Conservation (phyloP, 495 filamentous ascomycete species). For the Hypoxylon subgilvum region DNA sequence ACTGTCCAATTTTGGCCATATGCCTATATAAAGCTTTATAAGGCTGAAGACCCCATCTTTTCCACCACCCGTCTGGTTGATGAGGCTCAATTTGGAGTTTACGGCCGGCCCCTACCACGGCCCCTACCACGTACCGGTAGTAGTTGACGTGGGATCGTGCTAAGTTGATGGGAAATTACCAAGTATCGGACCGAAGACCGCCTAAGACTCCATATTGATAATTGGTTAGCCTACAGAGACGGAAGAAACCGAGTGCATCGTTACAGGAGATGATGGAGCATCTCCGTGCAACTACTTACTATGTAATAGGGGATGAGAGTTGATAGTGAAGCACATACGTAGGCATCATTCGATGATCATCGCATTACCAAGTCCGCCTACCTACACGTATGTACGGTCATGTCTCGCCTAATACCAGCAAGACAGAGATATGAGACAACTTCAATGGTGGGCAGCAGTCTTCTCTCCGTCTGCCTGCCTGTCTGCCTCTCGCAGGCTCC, state of each 20-base stretch:
- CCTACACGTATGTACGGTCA: background rate
- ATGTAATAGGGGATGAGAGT: constrained; percentile 13
- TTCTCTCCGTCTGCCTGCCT: too few species aligned
- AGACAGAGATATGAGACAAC: too few species aligned
- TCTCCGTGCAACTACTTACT: constrained; percentile 4
- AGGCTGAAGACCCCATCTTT: constrained; percentile 35
- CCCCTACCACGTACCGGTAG: constrained; percentile 18
- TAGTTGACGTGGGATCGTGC: constrained; percentile 22
- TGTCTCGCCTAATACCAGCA: constrained; percentile 6
- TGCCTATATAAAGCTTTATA: constrained; percentile 34
- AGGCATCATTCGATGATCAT: constrained; percentile 35
- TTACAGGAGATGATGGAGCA: constrained; percentile 14
- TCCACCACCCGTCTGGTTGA: constrained; percentile 13
- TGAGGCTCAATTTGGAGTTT: constrained; percentile 38
- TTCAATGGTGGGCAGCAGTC: too few species aligned
- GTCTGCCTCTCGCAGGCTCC: too few species aligned
- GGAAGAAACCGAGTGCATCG: constrained; percentile 32
- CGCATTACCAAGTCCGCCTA: constrained; percentile 20
- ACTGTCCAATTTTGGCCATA: constrained; percentile 4
- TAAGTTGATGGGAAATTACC: constrained; percentile 26
- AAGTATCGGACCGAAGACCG: constrained; percentile 33
- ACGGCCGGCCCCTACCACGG: constrained; percentile 25
- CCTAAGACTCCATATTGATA: constrained; percentile 29
- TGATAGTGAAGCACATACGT: constrained; percentile 4
- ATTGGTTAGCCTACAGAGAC: constrained; percentile 16